Evolutionary conservation across 2,329 filamentous ascomycete species (phyloP).

Genomic region (Cercospora brassicicola): DNA sequence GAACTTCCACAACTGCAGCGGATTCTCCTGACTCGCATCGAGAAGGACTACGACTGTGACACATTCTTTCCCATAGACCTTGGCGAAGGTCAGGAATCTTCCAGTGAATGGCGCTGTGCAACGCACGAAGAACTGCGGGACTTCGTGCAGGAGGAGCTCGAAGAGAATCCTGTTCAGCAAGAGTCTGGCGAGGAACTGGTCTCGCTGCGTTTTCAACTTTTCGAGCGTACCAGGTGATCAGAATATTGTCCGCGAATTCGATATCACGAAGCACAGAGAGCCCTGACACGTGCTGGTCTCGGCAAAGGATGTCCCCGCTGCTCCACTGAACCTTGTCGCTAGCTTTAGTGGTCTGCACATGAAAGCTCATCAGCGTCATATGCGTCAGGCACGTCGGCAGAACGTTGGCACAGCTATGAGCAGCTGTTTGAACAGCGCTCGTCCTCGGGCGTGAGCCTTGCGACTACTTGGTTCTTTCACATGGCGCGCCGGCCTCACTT

Average conservation of each 20-base stretch:
- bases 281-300: conserved; percentile 7
- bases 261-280: neutral
- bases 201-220: conserved; percentile 37
- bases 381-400: conserved; percentile 10
- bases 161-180: conserved; percentile 61
- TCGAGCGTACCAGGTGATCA: conserved; percentile 26
- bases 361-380: conserved; percentile 17
- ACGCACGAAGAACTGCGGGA: conserved; percentile 56
- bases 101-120: conserved; percentile 55
- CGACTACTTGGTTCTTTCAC: neutral
- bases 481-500: neutral
- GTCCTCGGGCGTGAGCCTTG: neutral
- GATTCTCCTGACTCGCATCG: conserved; percentile 69
- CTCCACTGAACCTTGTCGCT: conserved; percentile 12
- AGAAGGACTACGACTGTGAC: conserved; percentile 72
- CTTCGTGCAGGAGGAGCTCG: conserved; percentile 67
- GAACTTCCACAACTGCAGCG: conserved; percentile 57
- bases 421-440: neutral
- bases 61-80: conserved; percentile 68
- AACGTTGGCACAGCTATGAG: conserved; percentile 2
- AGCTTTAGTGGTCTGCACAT: conserved; percentile 16
- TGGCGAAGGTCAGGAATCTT: conserved; percentile 37
- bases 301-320: conserved; percentile 15
- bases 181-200: conserved; percentile 46
- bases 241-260: neutral